phyloP scores from a whole-genome alignment of 495 filamentous ascomycete genomes.

The Penicillium tannophilum region DNA sequence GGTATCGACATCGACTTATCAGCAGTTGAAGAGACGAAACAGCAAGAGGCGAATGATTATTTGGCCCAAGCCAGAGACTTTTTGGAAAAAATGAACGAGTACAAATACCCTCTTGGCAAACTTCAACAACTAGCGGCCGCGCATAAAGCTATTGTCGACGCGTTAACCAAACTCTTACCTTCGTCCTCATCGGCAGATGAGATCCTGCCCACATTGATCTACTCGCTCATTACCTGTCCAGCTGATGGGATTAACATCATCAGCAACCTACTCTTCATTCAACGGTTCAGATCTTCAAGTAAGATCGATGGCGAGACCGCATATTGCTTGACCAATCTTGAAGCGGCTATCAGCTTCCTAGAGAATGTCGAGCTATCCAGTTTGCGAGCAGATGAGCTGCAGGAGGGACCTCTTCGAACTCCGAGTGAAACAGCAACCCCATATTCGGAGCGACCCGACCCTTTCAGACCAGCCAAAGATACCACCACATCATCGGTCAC shows the following conservation, averaged over 20 bases:
- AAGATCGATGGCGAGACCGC: slow-evolving; percentile 92
- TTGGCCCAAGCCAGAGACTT: slow-evolving; percentile 74
- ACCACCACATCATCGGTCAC: slow-evolving; percentile 37
- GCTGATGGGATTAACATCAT: slow-evolving; percentile 85
- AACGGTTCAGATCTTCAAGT: slow-evolving; percentile 82
- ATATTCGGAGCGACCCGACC: slow-evolving; percentile 40
- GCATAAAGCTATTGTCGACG: slow-evolving; percentile 94
- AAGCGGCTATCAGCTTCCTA: slow-evolving; percentile 94
- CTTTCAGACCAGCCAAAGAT: slow-evolving; percentile 33
- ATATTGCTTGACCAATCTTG: slow-evolving; percentile 94
- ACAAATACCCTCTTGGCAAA: slow-evolving; percentile 87
- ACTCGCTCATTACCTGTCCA: slow-evolving; percentile 86
- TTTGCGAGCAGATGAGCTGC: slow-evolving; percentile 77
- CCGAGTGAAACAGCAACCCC: slow-evolving; percentile 54
- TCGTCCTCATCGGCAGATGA: slow-evolving; percentile 96
- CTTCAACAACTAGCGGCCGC: slow-evolving; percentile 83
- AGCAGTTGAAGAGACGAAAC: slow-evolving; percentile 57
- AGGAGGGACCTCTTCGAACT: slow-evolving; percentile 62
- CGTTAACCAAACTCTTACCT: slow-evolving; percentile 69
- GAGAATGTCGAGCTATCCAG: slow-evolving; percentile 95
- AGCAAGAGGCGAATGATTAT: slow-evolving; percentile 70
- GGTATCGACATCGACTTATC: slow-evolving; percentile 69
- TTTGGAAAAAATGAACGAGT: slow-evolving; percentile 81
- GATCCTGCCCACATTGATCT: slow-evolving; percentile 95
- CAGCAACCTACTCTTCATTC: slow-evolving; percentile 91